Evolutionary conservation across 2,329 filamentous ascomycete species (phyloP).

Genomic region (Alternaria conjuncta): DNA sequence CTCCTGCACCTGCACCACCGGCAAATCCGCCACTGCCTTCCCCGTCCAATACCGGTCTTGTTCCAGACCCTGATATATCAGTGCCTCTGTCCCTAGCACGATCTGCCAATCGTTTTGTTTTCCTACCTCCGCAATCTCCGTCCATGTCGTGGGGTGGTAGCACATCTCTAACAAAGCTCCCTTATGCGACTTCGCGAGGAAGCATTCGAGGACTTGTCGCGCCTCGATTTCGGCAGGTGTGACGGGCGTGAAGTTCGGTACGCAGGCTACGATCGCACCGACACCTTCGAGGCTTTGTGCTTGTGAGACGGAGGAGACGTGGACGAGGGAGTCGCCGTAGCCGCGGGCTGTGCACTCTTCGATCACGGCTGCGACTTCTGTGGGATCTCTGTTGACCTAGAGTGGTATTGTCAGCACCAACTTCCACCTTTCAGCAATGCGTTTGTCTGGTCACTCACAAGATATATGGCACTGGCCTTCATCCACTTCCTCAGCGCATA

Average conservation of each 20-base stretch:
- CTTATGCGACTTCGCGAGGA: slow-evolving; percentile 60
- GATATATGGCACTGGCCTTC: slow-evolving; percentile 71
- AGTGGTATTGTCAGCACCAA: not conserved
- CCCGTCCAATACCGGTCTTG: slow-evolving; percentile 71
- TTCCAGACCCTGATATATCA: slow-evolving; percentile 79
- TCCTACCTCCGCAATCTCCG: slow-evolving; percentile 68
- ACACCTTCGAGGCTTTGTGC: slow-evolving; percentile 65
- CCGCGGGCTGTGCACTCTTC: slow-evolving; percentile 66
- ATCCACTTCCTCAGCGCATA: slow-evolving; percentile 77
- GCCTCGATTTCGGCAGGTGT: slow-evolving; percentile 68
- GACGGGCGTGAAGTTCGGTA: slow-evolving; percentile 76
- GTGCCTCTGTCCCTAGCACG: slow-evolving; percentile 75
- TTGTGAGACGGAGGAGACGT: slow-evolving; percentile 67
- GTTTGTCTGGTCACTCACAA: slow-evolving; percentile 50
- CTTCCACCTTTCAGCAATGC: not conserved
- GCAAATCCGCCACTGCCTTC: slow-evolving; percentile 62
- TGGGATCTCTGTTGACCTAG: slow-evolving; percentile 69
- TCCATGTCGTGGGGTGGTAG: slow-evolving; percentile 74
- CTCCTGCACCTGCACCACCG: slow-evolving; percentile 65
- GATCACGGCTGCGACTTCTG: slow-evolving; percentile 72
- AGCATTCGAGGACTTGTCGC: slow-evolving; percentile 61
- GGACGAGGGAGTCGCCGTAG: slow-evolving; percentile 65
- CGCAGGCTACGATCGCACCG: slow-evolving; percentile 73
- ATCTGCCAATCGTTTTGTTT: slow-evolving; percentile 72
- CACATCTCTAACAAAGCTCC: slow-evolving; percentile 82